Conservation (phyloP, 2,329 filamentous ascomycete genomes). For the Arthrocladium fulminans region DNA sequence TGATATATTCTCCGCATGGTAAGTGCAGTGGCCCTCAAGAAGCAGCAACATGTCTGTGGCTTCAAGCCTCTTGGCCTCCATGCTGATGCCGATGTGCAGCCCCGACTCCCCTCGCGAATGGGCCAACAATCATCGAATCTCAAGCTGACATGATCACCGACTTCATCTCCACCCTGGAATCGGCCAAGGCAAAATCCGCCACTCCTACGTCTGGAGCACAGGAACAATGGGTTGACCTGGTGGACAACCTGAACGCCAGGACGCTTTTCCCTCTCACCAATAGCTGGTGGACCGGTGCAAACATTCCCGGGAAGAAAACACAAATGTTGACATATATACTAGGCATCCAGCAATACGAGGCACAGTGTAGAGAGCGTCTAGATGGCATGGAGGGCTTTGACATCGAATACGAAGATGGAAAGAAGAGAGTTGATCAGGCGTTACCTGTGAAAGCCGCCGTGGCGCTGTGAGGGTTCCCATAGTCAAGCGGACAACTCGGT, state of each 20-base stretch:
- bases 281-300: constrained; percentile 51
- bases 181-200: constrained; percentile 41
- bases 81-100: constrained; percentile 17
- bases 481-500: background rate
- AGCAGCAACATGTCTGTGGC: background rate
- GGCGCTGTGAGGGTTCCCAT: background rate
- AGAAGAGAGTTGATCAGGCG: background rate
- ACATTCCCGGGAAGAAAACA: constrained; percentile 42
- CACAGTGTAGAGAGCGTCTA: constrained; percentile 8
- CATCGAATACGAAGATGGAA: constrained; percentile 11
- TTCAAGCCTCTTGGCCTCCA: background rate
- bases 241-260: constrained; percentile 39
- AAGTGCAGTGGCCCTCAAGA: background rate
- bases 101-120: constrained; percentile 17
- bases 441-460: background rate
- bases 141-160: constrained; percentile 37
- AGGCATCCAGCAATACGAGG: constrained; percentile 16
- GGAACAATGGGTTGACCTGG: constrained; percentile 41
- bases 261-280: constrained; percentile 43
- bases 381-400: constrained; percentile 19
- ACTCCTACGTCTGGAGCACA: constrained; percentile 41
- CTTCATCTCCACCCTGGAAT: constrained; percentile 42
- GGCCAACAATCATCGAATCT: constrained; percentile 45
- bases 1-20: constrained; percentile 47
- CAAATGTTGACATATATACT: constrained; percentile 13